A percentile compares a stretch with the other conserved stretches of the same genome.
Conservation (phyloP, 2,329 filamentous ascomycete species). For the Tolypocladium sp. region DNA sequence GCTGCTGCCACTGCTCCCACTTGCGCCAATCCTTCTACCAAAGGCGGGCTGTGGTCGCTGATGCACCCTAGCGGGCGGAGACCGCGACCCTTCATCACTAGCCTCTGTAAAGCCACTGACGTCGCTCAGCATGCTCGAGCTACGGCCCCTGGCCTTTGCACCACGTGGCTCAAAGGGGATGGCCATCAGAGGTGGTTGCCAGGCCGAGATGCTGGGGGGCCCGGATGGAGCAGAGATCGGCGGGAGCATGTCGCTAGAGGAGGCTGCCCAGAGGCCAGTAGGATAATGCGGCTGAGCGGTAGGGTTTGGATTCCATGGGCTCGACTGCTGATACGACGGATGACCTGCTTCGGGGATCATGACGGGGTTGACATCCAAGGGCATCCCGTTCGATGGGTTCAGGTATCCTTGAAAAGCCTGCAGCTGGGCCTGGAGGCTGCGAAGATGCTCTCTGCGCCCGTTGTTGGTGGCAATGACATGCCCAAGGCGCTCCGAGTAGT, state of each 20-base stretch:
- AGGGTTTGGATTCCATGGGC: constrained; percentile 25
- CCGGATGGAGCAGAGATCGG: constrained; percentile 19
- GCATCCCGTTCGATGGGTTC: constrained; percentile 20
- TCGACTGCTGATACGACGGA: constrained; percentile 11
- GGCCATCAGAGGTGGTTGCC: constrained; percentile 29
- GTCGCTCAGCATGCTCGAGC: constrained; percentile 59
- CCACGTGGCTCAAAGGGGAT: constrained; percentile 23
- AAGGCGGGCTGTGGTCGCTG: constrained; percentile 2
- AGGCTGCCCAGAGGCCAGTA: constrained; percentile 25
- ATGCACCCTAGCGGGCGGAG: constrained; percentile 7
- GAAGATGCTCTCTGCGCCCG: constrained; percentile 19
- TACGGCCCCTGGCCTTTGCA: constrained; percentile 43
- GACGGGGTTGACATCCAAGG: constrained; percentile 16
- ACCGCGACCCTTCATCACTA: constrained; percentile 38
- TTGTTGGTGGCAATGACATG: constrained; percentile 25
- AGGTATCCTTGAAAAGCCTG: constrained; percentile 22
- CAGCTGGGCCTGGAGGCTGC: constrained; percentile 20
- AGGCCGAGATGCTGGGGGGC: constrained; percentile 19
- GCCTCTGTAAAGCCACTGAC: constrained; percentile 59
- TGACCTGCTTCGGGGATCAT: constrained; percentile 10
- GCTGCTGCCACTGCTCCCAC: constrained; percentile 34
- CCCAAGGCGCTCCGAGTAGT: constrained; percentile 33
- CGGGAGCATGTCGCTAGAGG: constrained; percentile 22
- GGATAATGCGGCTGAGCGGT: constrained; percentile 23
- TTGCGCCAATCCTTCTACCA: constrained; percentile 12